These are phyloP conservation scores for Coemansia sp. DNA, from an alignment of 192 early-diverging fungal species.

Conservation along the genomic window DNA sequence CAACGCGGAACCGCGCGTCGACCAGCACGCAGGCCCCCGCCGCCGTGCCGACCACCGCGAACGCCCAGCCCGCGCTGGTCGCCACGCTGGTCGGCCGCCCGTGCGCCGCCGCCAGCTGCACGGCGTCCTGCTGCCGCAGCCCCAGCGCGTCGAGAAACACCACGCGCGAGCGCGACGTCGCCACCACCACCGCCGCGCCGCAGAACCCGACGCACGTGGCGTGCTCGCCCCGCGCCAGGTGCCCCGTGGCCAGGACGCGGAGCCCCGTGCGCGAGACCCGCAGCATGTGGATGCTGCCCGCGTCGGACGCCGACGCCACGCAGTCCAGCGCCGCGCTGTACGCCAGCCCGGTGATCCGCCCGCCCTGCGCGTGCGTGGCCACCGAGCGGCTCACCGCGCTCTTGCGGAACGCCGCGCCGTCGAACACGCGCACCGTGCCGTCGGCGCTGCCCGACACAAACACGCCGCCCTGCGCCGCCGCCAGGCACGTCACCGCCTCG, in stretches of 20 bases:
- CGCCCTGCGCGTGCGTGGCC: constrained; percentile 67
- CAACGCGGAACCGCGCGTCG: constrained; percentile 42
- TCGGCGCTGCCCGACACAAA: constrained; percentile 85
- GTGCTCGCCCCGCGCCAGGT: constrained; percentile 21
- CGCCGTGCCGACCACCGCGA: constrained; percentile 38
- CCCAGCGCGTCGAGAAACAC: constrained; percentile 20
- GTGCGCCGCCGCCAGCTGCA: constrained; percentile 14
- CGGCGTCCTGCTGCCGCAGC: constrained; percentile 15
- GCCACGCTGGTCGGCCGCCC: constrained; percentile 29
- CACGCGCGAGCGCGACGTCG: constrained; percentile 44
- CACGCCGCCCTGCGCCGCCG: constrained; percentile 66
- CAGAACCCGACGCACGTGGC: constrained; percentile 21
- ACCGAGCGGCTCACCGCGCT: constrained; percentile 80
- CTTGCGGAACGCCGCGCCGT: constrained; percentile 72
- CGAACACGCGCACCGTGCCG: constrained; percentile 82
- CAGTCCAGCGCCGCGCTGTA: constrained; percentile 80
- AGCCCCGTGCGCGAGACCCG: constrained; percentile 42
- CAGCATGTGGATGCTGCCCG: constrained; percentile 77
- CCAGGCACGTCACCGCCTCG: constrained; percentile 68
- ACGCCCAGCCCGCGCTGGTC: constrained; percentile 6
- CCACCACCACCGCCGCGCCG: constrained; percentile 16
- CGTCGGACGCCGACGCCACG: constrained; percentile 74
- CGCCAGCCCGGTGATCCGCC: constrained; percentile 70
- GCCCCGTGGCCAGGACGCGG: constrained; percentile 8
- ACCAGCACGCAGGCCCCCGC: constrained; percentile 26